phyloP scores from a whole-genome alignment of 306 rosid species.

The Acacia confusa region DNA sequence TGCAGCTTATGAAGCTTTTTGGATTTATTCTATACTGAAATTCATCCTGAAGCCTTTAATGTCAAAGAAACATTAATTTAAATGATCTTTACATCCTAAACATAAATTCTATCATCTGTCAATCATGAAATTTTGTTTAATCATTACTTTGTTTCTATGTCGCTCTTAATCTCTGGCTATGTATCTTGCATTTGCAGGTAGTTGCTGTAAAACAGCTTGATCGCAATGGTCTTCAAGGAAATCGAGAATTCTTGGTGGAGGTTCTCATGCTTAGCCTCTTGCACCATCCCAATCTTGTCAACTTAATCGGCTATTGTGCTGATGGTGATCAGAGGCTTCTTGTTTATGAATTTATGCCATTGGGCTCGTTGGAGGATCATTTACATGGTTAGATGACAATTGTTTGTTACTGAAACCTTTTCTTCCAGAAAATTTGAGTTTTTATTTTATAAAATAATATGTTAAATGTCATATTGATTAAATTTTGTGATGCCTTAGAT shows the following conservation, averaged over 20 bases:
- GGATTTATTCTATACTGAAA: neutral
- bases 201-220: slow-evolving; percentile 93
- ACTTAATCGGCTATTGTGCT: slow-evolving; percentile 80
- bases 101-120: neutral
- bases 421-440: neutral
- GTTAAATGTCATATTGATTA: neutral
- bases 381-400: slow-evolving; percentile 64
- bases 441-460: neutral
- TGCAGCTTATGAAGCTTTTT: neutral
- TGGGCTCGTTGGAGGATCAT: slow-evolving; percentile 89
- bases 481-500: neutral
- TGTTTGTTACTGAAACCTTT: slow-evolving; percentile 11
- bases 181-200: slow-evolving; percentile 48
- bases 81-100: neutral
- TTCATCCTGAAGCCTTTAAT: slow-evolving; percentile 13
- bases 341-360: slow-evolving; percentile 86
- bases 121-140: neutral
- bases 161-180: neutral
- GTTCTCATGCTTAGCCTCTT: slow-evolving; percentile 90
- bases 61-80: slow-evolving; percentile 2
- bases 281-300: slow-evolving; percentile 81
- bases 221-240: slow-evolving; percentile 73
- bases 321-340: slow-evolving; percentile 84
- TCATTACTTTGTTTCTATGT: neutral
- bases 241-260: slow-evolving; percentile 79